phyloP scores from a whole-genome alignment of 345 rosid species.

The Gossypium ekmanianum region DNA sequence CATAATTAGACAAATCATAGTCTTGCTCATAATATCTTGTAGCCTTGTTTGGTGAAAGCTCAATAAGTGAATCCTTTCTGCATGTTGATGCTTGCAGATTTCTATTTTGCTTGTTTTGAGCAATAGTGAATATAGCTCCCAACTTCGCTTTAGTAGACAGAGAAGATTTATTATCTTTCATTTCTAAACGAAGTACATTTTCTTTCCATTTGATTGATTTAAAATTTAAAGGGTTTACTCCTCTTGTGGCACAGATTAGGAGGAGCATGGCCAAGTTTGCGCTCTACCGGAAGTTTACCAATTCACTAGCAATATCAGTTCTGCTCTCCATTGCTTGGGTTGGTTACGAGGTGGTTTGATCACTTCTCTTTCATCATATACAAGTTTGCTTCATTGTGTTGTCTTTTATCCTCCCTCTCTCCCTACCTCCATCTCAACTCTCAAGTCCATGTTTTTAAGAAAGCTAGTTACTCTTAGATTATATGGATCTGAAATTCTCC shows the following conservation, averaged over 20 bases:
- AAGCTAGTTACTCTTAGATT: neutral
- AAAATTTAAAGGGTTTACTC: neutral
- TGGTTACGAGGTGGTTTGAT: conserved; percentile 40
- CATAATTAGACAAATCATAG: neutral
- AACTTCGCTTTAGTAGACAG: neutral
- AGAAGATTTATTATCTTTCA: neutral
- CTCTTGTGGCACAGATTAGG: conserved; percentile 29
- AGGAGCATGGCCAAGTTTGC: conserved; percentile 43
- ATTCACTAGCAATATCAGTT: conserved; percentile 46
- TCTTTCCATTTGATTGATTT: neutral
- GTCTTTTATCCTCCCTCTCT: neutral
- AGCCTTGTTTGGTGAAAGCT: neutral
- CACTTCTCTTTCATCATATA: neutral
- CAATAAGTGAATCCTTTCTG: neutral
- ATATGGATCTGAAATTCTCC: neutral
- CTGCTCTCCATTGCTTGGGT: conserved; percentile 50
- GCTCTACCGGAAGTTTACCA: conserved; percentile 47
- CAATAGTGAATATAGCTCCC: neutral
- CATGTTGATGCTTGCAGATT: neutral
- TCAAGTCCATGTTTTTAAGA: neutral
- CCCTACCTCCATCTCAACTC: neutral
- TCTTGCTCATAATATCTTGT: neutral
- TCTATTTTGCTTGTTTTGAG: neutral
- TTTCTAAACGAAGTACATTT: neutral
- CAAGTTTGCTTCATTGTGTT: neutral